A percentile compares a stretch with the other conserved stretches of the same genome.
phyloP scores from a whole-genome alignment of 495 filamentous ascomycete genomes.

The Tuber indicum region DNA sequence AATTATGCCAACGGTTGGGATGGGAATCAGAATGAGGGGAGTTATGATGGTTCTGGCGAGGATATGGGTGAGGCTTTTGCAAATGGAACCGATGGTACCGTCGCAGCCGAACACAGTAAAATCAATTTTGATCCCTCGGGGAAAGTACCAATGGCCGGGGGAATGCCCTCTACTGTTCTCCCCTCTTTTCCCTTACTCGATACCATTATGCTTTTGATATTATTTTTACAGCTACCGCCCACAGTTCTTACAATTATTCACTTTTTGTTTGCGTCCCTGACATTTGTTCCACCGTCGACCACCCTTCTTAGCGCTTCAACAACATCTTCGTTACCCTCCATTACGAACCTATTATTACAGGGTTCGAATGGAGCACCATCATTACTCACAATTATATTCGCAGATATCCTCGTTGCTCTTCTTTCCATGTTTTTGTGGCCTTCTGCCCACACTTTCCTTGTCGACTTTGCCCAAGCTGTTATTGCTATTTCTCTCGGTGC shows the following conservation, averaged over 20 bases:
- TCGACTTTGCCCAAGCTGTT: conserved; percentile 93
- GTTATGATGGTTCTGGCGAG: conserved; percentile 32
- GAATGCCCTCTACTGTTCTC: conserved; percentile 60
- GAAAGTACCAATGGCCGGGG: conserved; percentile 23
- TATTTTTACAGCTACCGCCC: conserved; percentile 91
- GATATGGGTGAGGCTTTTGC: conserved; percentile 33
- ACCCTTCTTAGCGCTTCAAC: conserved; percentile 49
- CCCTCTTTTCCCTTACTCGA: conserved; percentile 85
- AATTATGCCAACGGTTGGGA: conserved; percentile 35
- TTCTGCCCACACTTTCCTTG: conserved; percentile 75
- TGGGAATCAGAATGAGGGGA: conserved; percentile 26
- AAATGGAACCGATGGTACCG: conserved; percentile 33
- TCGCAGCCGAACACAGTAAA: conserved; percentile 36
- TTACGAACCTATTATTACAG: conserved; percentile 44
- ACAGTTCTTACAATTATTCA: conserved; percentile 86
- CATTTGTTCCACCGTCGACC: conserved; percentile 74
- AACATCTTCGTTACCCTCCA: conserved; percentile 49
- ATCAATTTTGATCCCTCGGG: conserved; percentile 40
- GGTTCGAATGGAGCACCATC: conserved; percentile 41
- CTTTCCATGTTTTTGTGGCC: conserved; percentile 89
- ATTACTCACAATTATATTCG: conserved; percentile 64
- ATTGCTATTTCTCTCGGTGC: conserved; percentile 82
- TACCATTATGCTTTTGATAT: conserved; percentile 95
- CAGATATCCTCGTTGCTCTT: conserved; percentile 65
- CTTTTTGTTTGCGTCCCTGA: conserved; percentile 84